phyloP scores from a whole-genome alignment of 1,284 basidiomycete species.

The Leucoagaricus sp. region DNA sequence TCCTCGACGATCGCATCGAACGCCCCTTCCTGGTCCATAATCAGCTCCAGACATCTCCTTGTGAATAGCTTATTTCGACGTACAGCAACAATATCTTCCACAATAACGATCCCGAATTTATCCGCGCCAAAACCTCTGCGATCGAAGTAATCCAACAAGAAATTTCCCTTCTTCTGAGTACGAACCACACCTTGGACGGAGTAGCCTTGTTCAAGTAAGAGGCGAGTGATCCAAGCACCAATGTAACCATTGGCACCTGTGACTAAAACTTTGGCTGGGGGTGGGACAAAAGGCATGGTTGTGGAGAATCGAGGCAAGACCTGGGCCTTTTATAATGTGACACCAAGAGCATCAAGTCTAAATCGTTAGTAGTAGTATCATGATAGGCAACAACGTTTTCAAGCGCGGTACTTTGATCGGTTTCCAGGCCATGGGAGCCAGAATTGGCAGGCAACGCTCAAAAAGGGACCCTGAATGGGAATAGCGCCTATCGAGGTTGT shows the following conservation, averaged over 20 bases:
- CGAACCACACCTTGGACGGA: constrained; percentile 33
- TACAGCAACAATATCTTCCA: not conserved
- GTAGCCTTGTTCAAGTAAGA: constrained; percentile 34
- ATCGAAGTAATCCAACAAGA: constrained; percentile 36
- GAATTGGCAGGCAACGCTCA: too few relatives aligned
- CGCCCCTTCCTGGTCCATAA: constrained; percentile 44
- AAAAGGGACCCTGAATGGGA: too few relatives aligned
- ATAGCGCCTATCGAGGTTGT: too few relatives aligned
- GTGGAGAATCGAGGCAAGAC: too few relatives aligned
- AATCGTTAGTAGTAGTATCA: too few relatives aligned
- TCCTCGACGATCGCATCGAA: constrained; percentile 73
- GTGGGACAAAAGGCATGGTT: not conserved
- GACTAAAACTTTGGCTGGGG: constrained; percentile 21
- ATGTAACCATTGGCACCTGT: constrained; percentile 30
- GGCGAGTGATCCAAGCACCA: constrained; percentile 24
- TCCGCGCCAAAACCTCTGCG: constrained; percentile 21
- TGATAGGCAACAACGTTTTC: too few relatives aligned
- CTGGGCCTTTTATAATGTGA: too few relatives aligned
- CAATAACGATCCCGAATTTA: not conserved
- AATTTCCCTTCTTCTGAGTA: constrained; percentile 31
- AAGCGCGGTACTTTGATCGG: too few relatives aligned
- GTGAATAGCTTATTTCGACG: not conserved
- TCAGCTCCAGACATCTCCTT: not conserved
- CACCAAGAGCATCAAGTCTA: too few relatives aligned
- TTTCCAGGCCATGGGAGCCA: too few relatives aligned